These are phyloP conservation scores for Xylaria sp. DNA, from an alignment of 2,329 filamentous ascomycete genomes.

Conservation along the genomic window DNA sequence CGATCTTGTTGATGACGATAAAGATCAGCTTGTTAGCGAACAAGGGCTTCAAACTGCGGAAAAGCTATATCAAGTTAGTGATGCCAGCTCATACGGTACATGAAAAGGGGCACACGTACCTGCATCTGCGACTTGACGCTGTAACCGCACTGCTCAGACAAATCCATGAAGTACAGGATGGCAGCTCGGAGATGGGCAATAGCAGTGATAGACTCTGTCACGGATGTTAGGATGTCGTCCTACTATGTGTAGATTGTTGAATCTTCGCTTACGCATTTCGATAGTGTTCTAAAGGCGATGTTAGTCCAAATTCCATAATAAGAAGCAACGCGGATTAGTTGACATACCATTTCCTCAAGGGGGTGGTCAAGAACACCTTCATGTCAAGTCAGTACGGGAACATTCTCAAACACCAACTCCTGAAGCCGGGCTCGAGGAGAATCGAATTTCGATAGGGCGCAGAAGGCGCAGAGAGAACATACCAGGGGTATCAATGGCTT, in stretches of 20 bases:
- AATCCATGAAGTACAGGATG: conserved; percentile 96
- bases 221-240: conserved; percentile 1
- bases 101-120: conserved; percentile 3
- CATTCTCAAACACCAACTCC: not conserved
- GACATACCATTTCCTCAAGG: conserved; percentile 76
- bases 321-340: not conserved
- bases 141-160: conserved; percentile 65
- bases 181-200: conserved; percentile 94
- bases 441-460: not conserved
- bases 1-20: conserved; percentile 97
- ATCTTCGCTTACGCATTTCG: conserved; percentile 63
- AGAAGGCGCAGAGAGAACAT: not conserved
- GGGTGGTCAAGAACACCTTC: conserved; percentile 89
- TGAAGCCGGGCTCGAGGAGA: no score
- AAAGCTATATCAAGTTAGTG: conserved; percentile 47
- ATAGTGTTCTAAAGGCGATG: conserved; percentile 66
- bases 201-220: conserved; percentile 74
- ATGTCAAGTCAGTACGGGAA: conserved; percentile 1
- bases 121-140: conserved; percentile 88
- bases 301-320: conserved; percentile 5
- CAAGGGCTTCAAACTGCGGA: conserved; percentile 92
- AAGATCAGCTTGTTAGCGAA: conserved; percentile 98
- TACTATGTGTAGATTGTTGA: not conserved
- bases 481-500: conserved; percentile 85
- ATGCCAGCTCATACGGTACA: not conserved